Evolutionary conservation across 169 alveolate genomes (phyloP).

Genomic region (Cryptosporidium muris): DNA sequence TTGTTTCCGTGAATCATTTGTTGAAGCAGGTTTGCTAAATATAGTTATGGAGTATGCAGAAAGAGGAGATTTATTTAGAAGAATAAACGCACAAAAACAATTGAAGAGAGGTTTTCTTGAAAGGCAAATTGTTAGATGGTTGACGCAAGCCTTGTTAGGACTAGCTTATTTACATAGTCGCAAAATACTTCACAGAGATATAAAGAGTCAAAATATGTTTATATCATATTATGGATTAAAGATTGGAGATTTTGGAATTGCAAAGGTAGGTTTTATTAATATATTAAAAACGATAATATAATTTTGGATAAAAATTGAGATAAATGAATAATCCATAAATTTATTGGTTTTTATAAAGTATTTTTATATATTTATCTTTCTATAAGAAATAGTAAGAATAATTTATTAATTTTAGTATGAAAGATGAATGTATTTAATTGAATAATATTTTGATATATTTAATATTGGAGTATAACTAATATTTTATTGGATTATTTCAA

Average conservation of each 20-base stretch:
- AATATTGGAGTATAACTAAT: no score
- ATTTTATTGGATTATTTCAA: no score
- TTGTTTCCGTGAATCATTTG: slow-evolving; percentile 86
- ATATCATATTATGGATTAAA: slow-evolving; percentile 86
- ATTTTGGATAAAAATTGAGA: neutral
- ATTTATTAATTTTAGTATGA: no score
- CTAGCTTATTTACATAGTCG: slow-evolving; percentile 84
- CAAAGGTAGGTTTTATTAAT: slow-evolving; percentile 76
- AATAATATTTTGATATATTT: no score
- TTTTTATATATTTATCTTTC: no score
- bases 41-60: slow-evolving; percentile 91
- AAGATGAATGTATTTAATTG: no score
- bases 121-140: slow-evolving; percentile 82
- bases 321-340: neutral
- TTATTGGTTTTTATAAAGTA: no score
- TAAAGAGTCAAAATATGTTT: slow-evolving; percentile 90
- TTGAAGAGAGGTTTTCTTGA: slow-evolving; percentile 61
- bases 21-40: slow-evolving; percentile 84
- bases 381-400: no score
- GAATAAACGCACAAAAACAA: slow-evolving; percentile 10
- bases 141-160: slow-evolving; percentile 83
- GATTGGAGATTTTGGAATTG: slow-evolving; percentile 93
- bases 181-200: slow-evolving; percentile 90
- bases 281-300: neutral
- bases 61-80: slow-evolving; percentile 80